Percentiles rank a stretch among this genome's conserved stretches.
Conservation (phyloP, 2,329 filamentous ascomycete genomes). For the Clarireedia paspali region DNA sequence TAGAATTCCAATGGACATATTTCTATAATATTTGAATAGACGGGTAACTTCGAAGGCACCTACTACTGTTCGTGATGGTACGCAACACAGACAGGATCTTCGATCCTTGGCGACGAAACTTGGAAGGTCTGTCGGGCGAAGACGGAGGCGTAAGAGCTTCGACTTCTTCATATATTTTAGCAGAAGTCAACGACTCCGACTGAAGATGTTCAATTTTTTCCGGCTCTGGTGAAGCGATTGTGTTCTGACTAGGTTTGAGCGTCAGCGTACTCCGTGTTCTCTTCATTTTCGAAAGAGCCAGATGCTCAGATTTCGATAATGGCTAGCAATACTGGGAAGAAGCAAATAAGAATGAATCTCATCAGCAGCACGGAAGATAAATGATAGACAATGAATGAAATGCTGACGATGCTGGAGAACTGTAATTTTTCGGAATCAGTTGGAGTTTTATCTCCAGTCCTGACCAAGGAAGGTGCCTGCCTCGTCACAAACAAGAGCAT, state of each 20-base stretch:
- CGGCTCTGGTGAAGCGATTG: background rate
- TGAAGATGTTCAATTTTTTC: background rate
- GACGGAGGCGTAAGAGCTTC: conserved; percentile 19
- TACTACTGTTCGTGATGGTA: conserved; percentile 35
- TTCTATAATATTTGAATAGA: too few relatives aligned
- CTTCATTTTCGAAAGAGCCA: conserved; percentile 16
- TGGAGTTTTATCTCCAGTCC: too few relatives aligned
- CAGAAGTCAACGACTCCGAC: background rate
- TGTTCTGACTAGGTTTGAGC: conserved; percentile 1
- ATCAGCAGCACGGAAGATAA: background rate
- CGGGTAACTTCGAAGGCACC: background rate
- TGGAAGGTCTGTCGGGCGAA: conserved; percentile 27
- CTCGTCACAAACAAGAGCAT: background rate
- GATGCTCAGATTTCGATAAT: background rate
- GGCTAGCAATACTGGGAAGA: conserved; percentile 2
- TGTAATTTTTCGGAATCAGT: background rate
- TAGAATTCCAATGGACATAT: background rate
- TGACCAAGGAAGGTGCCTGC: too few relatives aligned
- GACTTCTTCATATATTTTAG: background rate
- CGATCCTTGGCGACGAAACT: conserved; percentile 35
- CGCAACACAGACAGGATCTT: conserved; percentile 36
- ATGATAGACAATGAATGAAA: conserved; percentile 1
- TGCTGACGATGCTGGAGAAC: background rate
- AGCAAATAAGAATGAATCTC: conserved; percentile 2
- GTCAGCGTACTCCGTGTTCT: conserved; percentile 13